Percentiles rank a stretch among this genome's conserved stretches.
phyloP scores from a whole-genome alignment of 257 asterid genomes.

The Mitragyna speciosa region DNA sequence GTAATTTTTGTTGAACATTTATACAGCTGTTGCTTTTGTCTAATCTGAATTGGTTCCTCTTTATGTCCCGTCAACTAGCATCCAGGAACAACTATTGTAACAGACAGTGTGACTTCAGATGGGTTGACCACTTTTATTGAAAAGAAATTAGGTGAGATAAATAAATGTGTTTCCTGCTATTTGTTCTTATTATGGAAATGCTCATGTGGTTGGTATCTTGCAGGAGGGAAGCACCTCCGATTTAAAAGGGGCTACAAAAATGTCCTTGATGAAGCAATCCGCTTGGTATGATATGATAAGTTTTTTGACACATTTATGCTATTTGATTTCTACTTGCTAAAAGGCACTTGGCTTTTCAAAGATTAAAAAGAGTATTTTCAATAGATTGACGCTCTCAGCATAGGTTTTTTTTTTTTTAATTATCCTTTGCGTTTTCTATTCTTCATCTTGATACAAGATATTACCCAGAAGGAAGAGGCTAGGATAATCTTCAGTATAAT shows the following conservation, averaged over 20 bases:
- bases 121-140: conserved; percentile 92
- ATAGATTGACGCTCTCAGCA: neutral
- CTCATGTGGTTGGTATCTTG: conserved; percentile 23
- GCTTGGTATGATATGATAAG: conserved; percentile 61
- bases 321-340: neutral
- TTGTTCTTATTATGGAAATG: conserved; percentile 19
- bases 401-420: neutral
- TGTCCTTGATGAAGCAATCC: conserved; percentile 98
- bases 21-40: conserved; percentile 9
- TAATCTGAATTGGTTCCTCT: conserved; percentile 26
- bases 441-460: conserved; percentile 6
- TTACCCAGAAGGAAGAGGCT: neutral
- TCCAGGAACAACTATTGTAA: conserved; percentile 93
- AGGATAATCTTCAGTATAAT: neutral
- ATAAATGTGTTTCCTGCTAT: conserved; percentile 6
- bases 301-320: neutral
- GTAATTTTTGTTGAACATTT: conserved; percentile 40
- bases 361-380: neutral
- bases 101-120: conserved; percentile 98
- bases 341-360: neutral
- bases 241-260: conserved; percentile 99
- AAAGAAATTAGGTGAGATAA: conserved; percentile 78
- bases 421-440: neutral
- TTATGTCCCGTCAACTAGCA: conserved; percentile 54
- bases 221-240: conserved; percentile 96